Evolutionary conservation across 371 early-diverging fungal genomes (phyloP).

Genomic region (Pancytospora philotis): DNA sequence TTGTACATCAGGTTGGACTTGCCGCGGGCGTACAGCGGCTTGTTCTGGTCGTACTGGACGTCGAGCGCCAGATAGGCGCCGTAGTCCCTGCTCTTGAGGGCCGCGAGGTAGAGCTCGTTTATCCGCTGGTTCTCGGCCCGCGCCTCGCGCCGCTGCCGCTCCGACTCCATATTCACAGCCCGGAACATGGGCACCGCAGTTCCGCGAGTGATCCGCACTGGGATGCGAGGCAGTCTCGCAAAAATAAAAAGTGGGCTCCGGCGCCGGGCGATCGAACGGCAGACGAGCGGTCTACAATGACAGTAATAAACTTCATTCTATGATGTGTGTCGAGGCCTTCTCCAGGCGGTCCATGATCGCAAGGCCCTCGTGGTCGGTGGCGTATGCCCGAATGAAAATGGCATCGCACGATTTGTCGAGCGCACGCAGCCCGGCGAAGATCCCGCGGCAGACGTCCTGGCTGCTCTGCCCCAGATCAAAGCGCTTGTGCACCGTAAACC

Average conservation of each 20-base stretch:
- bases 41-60: constrained; percentile 6
- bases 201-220: no score
- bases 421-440: constrained; percentile 71
- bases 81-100: background rate
- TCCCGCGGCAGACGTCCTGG: constrained; percentile 64
- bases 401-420: constrained; percentile 68
- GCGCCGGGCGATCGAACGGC: no score
- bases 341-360: constrained; percentile 91
- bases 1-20: constrained; percentile 3
- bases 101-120: background rate
- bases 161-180: constrained; percentile 18
- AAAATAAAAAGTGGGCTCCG: no score
- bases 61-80: background rate
- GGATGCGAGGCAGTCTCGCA: no score
- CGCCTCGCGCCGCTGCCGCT: background rate
- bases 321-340: constrained; percentile 66
- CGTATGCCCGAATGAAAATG: constrained; percentile 69
- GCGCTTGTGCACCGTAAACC: constrained; percentile 6
- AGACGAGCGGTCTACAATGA: no score
- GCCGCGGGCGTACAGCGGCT: background rate
- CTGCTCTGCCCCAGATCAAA: constrained; percentile 47
- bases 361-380: constrained; percentile 69
- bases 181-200: no score
- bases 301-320: no score
- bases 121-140: constrained; percentile 1